Percentiles rank a stretch among this genome's conserved stretches.
These are phyloP conservation scores for Pleurotus pulmonarius DNA, from an alignment of 768 basidiomycete species.

Conservation along the genomic window DNA sequence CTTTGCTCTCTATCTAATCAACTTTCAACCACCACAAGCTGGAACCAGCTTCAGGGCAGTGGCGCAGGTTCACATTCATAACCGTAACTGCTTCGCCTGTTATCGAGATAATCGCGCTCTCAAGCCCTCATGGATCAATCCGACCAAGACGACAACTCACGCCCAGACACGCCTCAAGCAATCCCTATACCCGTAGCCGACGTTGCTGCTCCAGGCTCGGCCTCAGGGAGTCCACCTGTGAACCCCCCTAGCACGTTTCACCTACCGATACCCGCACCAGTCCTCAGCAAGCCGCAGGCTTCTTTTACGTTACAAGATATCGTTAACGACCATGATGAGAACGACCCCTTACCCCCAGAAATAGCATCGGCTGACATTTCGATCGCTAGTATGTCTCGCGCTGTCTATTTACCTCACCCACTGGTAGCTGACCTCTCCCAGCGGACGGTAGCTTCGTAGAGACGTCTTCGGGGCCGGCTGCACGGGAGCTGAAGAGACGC, in stretches of 20 bases:
- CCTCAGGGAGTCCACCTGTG: conserved; percentile 8
- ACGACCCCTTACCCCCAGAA: conserved; percentile 44
- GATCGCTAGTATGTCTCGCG: conserved; percentile 48
- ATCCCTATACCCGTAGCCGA: conserved; percentile 12
- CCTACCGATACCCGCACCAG: conserved; percentile 38
- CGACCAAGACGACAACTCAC: conserved; percentile 23
- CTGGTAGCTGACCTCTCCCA: conserved; percentile 18
- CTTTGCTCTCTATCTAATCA: not conserved
- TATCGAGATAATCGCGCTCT: conserved; percentile 2
- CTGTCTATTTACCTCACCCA: conserved; percentile 5
- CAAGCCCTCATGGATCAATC: conserved; percentile 2
- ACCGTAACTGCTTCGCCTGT: not conserved
- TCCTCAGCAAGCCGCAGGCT: conserved; percentile 34
- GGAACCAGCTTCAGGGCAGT: too few relatives aligned
- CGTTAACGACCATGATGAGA: conserved; percentile 25
- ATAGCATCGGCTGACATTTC: conserved; percentile 53
- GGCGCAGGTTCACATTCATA: too few relatives aligned
- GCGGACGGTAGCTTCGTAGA: conserved; percentile 79
- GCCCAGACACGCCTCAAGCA: conserved; percentile 24
- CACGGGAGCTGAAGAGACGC: conserved; percentile 70
- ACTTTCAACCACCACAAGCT: not conserved
- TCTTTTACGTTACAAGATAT: conserved; percentile 45
- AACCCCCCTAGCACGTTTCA: conserved; percentile 18
- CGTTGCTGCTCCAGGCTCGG: conserved; percentile 5
- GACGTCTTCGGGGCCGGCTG: conserved; percentile 72